Evolutionary conservation across 768 basidiomycete species (phyloP).

Genomic region (Tulasnella sp.): DNA sequence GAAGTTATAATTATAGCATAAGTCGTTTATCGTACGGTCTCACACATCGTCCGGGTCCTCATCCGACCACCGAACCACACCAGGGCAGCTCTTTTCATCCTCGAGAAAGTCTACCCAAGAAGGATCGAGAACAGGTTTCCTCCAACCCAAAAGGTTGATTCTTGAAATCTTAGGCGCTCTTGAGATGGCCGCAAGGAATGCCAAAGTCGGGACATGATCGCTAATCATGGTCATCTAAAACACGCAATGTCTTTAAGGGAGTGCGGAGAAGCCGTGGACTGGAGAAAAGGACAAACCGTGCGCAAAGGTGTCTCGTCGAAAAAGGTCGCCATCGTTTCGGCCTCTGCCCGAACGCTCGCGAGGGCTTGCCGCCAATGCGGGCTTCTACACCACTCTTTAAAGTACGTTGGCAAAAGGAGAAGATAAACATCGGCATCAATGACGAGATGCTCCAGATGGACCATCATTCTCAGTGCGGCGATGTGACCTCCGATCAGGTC

Average conservation of each 20-base stretch:
- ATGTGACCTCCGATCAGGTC: conserved; percentile 13
- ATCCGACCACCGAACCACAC: background rate
- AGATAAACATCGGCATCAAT: conserved; percentile 13
- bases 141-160: conserved; percentile 14
- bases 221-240: conserved; percentile 10
- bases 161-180: background rate
- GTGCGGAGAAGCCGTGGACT: too few species aligned
- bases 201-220: conserved; percentile 10
- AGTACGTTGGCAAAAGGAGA: conserved; percentile 5
- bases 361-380: conserved; percentile 9
- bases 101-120: conserved; percentile 10
- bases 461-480: conserved; percentile 13
- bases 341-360: background rate
- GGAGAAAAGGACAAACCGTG: background rate
- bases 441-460: conserved; percentile 8
- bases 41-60: background rate
- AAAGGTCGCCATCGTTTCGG: conserved; percentile 11
- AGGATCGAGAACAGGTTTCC: background rate
- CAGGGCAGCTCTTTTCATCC: background rate
- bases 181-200: conserved; percentile 14
- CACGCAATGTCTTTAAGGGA: background rate
- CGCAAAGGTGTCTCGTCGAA: conserved; percentile 11
- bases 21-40: background rate
- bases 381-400: conserved; percentile 7
- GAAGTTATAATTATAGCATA: background rate